Conservation (phyloP, 768 basidiomycete species). For the Coprinellus aureogranulatus region DNA sequence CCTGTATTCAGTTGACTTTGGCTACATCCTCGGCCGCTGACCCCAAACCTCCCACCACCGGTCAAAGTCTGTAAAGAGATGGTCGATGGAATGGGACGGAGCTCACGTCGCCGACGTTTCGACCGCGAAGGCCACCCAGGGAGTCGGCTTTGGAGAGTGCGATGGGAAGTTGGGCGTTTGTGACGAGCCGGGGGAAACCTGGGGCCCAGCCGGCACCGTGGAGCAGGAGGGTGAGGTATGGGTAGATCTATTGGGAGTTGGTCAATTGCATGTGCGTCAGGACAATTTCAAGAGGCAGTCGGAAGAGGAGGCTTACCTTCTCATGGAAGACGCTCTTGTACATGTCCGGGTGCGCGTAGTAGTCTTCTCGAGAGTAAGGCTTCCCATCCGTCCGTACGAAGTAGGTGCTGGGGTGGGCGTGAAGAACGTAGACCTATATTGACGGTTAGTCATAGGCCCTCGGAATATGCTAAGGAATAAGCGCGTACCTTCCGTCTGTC, state of each 20-base stretch:
- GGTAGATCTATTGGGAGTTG: slow-evolving; percentile 60
- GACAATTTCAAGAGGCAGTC: too few species aligned
- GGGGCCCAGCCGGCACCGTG: slow-evolving; percentile 87
- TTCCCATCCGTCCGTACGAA: slow-evolving; percentile 55
- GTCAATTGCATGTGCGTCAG: too few species aligned
- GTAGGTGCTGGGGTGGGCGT: slow-evolving; percentile 69
- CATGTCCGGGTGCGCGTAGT: slow-evolving; percentile 66
- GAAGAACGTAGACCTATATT: slow-evolving; percentile 73
- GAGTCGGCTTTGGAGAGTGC: slow-evolving; percentile 49
- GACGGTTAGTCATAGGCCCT: too few species aligned
- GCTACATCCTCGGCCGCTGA: slow-evolving; percentile 95
- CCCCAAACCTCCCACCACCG: slow-evolving; percentile 95
- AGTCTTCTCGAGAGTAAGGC: slow-evolving; percentile 61
- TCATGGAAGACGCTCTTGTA: slow-evolving; percentile 70
- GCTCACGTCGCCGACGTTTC: slow-evolving; percentile 81
- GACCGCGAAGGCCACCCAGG: slow-evolving; percentile 56
- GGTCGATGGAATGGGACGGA: slow-evolving; percentile 99
- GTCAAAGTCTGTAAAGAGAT: slow-evolving; percentile 99
- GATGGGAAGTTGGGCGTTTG: slow-evolving; percentile 54
- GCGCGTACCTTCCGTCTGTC: slow-evolving; percentile 54
- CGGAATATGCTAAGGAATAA: too few species aligned
- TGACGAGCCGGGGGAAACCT: slow-evolving; percentile 77
- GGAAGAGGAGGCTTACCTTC: slow-evolving; percentile 41
- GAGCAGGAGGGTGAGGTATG: slow-evolving; percentile 79
- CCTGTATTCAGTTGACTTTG: slow-evolving; percentile 79